A percentile compares a stretch with the other conserved stretches of the same genome.
Evolutionary conservation across 148 eudicot species (phyloP).

Genomic region (Rhododendron molle): DNA sequence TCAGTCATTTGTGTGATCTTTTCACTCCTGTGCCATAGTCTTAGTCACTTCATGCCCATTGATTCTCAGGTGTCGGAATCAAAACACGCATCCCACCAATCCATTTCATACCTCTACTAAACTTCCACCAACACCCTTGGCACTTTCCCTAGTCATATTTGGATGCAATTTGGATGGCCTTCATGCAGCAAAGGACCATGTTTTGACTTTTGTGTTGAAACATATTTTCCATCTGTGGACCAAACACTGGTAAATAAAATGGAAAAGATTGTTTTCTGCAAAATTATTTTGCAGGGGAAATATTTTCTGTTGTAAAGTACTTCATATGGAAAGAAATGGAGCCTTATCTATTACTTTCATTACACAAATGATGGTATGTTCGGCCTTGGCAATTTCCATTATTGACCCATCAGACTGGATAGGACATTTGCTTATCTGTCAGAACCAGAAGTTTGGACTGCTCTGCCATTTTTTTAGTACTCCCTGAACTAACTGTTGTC

Average conservation of each 20-base stretch:
- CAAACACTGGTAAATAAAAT: background rate
- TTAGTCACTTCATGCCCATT: background rate
- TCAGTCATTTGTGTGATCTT: background rate
- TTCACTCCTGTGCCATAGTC: background rate
- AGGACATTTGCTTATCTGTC: background rate
- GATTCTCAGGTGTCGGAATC: background rate
- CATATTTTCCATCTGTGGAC: background rate
- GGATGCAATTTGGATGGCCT: background rate
- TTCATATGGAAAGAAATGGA: background rate
- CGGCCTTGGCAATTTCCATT: background rate
- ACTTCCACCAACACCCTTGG: background rate
- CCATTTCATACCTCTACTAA: background rate
- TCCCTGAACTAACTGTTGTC: background rate
- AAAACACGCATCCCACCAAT: background rate
- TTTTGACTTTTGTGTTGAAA: background rate
- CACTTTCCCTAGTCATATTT: background rate
- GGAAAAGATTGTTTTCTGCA: background rate
- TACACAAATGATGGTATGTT: background rate
- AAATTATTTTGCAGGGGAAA: background rate
- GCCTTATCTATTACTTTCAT: background rate
- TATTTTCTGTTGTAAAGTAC: background rate
- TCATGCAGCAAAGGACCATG: background rate
- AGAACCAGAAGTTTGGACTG: constrained; percentile 9
- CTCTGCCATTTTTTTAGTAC: background rate
- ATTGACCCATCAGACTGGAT: background rate